These are phyloP conservation scores for Ocimum tenuiflorum DNA, from an alignment of 257 asterid species.

Conservation along the genomic window DNA sequence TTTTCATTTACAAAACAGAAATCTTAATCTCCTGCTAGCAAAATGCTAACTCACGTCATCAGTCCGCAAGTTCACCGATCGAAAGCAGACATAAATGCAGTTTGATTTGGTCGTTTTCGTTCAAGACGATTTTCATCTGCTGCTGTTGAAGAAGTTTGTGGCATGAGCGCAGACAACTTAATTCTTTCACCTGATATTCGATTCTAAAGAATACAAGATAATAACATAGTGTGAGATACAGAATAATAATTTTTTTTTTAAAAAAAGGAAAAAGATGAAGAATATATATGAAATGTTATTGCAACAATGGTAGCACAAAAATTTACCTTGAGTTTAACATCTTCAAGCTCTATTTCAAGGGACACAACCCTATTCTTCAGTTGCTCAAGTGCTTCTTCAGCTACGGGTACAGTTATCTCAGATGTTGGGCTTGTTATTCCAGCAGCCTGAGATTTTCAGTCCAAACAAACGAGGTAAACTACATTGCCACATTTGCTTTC, in stretches of 20 bases:
- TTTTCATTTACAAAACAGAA: conserved; percentile 14
- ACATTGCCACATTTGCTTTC: not conserved
- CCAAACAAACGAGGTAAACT: conserved; percentile 1
- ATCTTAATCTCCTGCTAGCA: conserved; percentile 16
- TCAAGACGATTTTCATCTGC: conserved; percentile 28
- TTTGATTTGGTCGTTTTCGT: conserved; percentile 28
- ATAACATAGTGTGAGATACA: conserved; percentile 5
- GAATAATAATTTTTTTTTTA: too few species aligned
- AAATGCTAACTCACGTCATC: conserved; percentile 11
- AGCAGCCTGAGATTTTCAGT: conserved; percentile 54
- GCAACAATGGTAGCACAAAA: not conserved
- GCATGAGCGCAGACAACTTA: conserved; percentile 57
- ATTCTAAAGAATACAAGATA: conserved; percentile 36
- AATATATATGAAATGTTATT: not conserved
- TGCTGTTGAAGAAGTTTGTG: conserved; percentile 44
- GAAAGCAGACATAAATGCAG: conserved; percentile 46
- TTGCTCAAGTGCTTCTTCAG: conserved; percentile 81
- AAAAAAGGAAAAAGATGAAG: not conserved
- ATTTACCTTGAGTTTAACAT: conserved; percentile 70
- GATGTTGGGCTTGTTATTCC: conserved; percentile 59
- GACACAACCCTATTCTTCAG: conserved; percentile 43
- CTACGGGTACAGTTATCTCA: conserved; percentile 49
- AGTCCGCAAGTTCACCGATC: conserved; percentile 42
- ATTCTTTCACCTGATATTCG: conserved; percentile 61
- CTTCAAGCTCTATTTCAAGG: conserved; percentile 70